Percentiles rank a stretch among this genome's conserved stretches.
These are phyloP conservation scores for Torrubiellomyces zombiae DNA, from an alignment of 2,329 filamentous ascomycete species.

Conservation along the genomic window DNA sequence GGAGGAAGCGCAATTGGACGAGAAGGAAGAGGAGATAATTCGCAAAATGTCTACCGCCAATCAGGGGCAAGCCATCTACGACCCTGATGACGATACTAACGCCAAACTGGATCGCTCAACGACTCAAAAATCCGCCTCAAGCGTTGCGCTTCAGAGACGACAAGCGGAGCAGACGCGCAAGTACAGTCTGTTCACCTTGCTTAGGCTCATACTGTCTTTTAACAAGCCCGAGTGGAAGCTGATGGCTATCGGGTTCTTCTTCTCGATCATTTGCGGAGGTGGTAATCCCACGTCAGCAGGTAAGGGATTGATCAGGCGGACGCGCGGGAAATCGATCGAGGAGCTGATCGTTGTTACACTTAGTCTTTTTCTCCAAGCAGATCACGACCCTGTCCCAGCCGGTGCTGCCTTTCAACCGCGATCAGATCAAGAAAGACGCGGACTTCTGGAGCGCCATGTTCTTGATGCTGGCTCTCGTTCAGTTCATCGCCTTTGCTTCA, in stretches of 20 bases:
- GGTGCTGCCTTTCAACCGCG: slow-evolving; percentile 31
- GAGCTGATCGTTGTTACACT: no score
- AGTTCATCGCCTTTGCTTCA: slow-evolving; percentile 49
- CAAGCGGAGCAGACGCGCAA: slow-evolving; percentile 31
- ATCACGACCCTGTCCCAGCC: slow-evolving; percentile 51
- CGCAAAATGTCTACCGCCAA: slow-evolving; percentile 27
- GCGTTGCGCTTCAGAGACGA: slow-evolving; percentile 46
- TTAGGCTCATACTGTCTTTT: slow-evolving; percentile 66
- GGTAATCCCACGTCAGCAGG: slow-evolving; percentile 48
- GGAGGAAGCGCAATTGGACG: slow-evolving; percentile 32
- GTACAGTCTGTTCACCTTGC: slow-evolving; percentile 58
- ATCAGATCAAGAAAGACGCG: slow-evolving; percentile 47
- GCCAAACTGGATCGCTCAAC: slow-evolving; percentile 38
- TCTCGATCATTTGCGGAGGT: slow-evolving; percentile 60
- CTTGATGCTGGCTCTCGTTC: slow-evolving; percentile 62
- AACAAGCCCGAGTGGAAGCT: slow-evolving; percentile 55
- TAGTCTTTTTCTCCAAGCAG: slow-evolving; percentile 79
- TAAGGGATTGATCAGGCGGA: no score
- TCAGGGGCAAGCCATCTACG: slow-evolving; percentile 25
- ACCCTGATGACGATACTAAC: slow-evolving; percentile 45
- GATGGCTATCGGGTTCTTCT: slow-evolving; percentile 59
- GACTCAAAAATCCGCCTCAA: slow-evolving; percentile 48
- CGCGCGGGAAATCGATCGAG: no score
- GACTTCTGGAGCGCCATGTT: slow-evolving; percentile 87
- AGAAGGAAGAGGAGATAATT: slow-evolving; percentile 32